Conservation (phyloP, 2,329 filamentous ascomycete species). For the Zymoseptoria crescenta region DNA sequence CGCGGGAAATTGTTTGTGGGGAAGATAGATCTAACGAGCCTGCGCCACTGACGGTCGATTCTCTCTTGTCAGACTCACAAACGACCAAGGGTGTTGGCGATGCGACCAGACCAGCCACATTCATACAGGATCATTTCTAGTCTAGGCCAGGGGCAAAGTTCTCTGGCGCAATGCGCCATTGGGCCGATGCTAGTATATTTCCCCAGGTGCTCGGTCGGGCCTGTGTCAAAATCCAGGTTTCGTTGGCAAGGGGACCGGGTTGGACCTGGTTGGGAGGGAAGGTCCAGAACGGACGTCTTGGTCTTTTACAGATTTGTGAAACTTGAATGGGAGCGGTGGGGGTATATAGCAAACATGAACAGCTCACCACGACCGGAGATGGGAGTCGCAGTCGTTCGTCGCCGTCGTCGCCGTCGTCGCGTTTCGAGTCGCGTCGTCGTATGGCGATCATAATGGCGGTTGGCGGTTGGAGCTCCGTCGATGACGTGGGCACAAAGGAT, state of each 20-base stretch:
- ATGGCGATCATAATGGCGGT: not conserved
- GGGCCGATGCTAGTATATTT: not conserved
- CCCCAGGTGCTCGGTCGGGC: not conserved
- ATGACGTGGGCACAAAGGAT: not conserved
- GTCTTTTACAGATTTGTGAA: not conserved
- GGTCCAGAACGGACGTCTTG: not conserved
- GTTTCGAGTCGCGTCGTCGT: not conserved
- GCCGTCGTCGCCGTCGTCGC: not conserved
- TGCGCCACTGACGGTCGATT: not conserved
- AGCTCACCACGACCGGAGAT: not conserved
- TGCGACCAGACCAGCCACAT: not conserved
- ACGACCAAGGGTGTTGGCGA: too few species aligned
- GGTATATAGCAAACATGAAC: not conserved
- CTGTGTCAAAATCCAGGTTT: not conserved
- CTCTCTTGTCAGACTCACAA: too few species aligned
- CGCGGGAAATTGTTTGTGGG: too few species aligned
- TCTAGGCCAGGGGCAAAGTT: not conserved
- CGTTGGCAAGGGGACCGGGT: not conserved
- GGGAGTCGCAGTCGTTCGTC: too few species aligned
- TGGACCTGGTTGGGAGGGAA: not conserved
- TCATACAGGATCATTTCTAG: not conserved
- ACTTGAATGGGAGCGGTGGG: not conserved
- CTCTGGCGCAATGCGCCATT: not conserved
- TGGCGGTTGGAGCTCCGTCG: not conserved
- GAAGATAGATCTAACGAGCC: too few species aligned